Base-by-base conservation (phyloP, 345 rosid species). In the Lepidium africanum region DNA sequence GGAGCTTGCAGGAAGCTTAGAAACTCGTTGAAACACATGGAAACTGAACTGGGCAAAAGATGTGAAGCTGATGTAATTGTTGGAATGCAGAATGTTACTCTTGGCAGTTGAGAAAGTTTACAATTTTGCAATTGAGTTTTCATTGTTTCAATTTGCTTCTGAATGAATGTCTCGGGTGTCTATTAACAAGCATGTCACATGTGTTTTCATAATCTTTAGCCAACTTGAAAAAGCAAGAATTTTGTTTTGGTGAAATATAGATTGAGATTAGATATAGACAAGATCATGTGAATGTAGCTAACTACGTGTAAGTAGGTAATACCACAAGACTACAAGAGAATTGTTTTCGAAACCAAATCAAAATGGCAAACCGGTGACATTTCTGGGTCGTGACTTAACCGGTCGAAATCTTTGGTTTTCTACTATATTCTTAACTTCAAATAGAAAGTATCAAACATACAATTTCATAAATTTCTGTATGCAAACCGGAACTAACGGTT, bases 1-100 rank as follows among this genome's bases (percentile, higher is more conserved):
- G 79, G 69, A 72, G 87, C 85, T 25, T 90, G 97, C 45, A 15
- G 43, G 49, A 61, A 67, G 17, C 78, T 87, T 69, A 78, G 72
- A 63, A 80, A 43, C 40, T 79, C 79, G 9, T 21, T 88, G 52
- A 82, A 76, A 64, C 78, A 40, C 73, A 82, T 87, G 61, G 83
- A 76, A 40, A 64, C 66, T 23, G 82, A 79, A 54, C 61, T 87
- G 23, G 79, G 74, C 23, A 47, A 74, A 78, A 23, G 65, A 8
- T 16, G 43, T 36, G 30, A 69, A 30, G 42, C 54, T 39, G 89
- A 84, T 47, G 49, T 88, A 57, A 80, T 68, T 15, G 70, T 25
- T 68, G 82, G 52, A 78, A 59, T 88, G 84, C 77, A 81, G 69
- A 83, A 75, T 62, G 82, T 84, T 71, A 58, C 76, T 38, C 51